A percentile compares a stretch with the other conserved stretches of the same genome.
These are phyloP conservation scores for Pichia sp. DNA, from an alignment of 1,139 yeast genomes.

Conservation along the genomic window DNA sequence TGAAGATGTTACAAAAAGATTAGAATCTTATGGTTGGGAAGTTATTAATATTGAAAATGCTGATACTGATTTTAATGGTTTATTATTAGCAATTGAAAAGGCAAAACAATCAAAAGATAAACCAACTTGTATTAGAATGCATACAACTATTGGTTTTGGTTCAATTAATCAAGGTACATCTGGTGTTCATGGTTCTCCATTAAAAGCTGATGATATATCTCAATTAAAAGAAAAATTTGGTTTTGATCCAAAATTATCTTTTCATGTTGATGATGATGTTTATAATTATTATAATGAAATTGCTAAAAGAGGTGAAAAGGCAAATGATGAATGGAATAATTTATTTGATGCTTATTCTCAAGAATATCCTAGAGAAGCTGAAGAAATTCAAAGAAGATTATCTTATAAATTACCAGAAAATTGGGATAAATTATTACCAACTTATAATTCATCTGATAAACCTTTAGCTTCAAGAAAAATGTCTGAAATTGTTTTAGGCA, in stretches of 20 bases:
- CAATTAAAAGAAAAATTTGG: conserved; percentile 84
- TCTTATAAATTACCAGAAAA: conserved; percentile 73
- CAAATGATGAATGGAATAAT: conserved; percentile 70
- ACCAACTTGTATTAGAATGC: conserved; percentile 87
- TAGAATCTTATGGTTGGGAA: conserved; percentile 95
- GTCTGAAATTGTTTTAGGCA: conserved; percentile 73
- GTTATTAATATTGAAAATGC: conserved; percentile 72
- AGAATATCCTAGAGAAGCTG: conserved; percentile 74
- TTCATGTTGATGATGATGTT: conserved; percentile 80
- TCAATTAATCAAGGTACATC: conserved; percentile 82
- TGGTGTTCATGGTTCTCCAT: conserved; percentile 95
- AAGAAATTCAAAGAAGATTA: conserved; percentile 78
- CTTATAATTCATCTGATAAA: conserved; percentile 68
- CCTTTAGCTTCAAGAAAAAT: conserved; percentile 94
- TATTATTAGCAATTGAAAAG: conserved; percentile 64
- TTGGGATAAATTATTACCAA: conserved; percentile 79
- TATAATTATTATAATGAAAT: conserved; percentile 60
- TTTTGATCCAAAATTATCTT: conserved; percentile 79
- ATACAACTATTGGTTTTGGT: conserved; percentile 94
- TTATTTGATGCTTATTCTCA: conserved; percentile 54
- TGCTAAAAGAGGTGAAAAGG: conserved; percentile 54
- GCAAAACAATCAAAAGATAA: conserved; percentile 64
- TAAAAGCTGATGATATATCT: conserved; percentile 86
- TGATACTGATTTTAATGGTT: conserved; percentile 68
- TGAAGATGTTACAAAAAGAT: conserved; percentile 83